Conservation (phyloP, 768 basidiomycete species). For the Rubroboletus pulcherrimus region DNA sequence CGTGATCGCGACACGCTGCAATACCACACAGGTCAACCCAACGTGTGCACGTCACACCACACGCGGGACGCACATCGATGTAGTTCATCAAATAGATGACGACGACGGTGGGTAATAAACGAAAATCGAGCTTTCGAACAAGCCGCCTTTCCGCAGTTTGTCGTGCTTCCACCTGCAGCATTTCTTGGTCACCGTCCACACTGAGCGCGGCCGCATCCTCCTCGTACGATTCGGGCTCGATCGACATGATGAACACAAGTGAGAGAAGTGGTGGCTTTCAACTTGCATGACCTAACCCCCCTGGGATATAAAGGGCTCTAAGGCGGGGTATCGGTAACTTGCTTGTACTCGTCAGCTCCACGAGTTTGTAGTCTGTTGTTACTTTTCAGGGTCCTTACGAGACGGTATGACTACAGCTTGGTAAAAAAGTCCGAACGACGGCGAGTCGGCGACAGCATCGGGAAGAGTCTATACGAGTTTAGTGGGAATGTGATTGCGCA, state of each 20-base stretch:
- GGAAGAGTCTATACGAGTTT: no score
- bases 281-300: background rate
- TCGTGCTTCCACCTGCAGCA: constrained; percentile 3
- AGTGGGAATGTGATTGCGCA: no score
- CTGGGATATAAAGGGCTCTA: background rate
- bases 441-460: no score
- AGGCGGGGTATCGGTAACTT: background rate
- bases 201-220: background rate
- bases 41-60: background rate
- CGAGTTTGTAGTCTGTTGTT: no score
- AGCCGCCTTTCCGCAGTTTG: constrained; percentile 30
- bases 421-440: no score
- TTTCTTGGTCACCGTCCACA: background rate
- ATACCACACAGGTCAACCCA: background rate
- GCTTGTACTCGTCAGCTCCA: background rate
- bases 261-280: background rate
- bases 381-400: no score
- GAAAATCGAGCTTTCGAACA: constrained; percentile 51
- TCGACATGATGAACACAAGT: constrained; percentile 10
- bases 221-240: background rate
- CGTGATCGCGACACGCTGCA: constrained; percentile 46
- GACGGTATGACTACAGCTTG: no score
- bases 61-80: constrained; percentile 46
- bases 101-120: constrained; percentile 55
- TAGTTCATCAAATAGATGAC: constrained; percentile 66